Percentiles rank a stretch among this genome's conserved stretches.
Conservation (phyloP, 352 stramenopile species). For the Aphanomyces astaci region DNA sequence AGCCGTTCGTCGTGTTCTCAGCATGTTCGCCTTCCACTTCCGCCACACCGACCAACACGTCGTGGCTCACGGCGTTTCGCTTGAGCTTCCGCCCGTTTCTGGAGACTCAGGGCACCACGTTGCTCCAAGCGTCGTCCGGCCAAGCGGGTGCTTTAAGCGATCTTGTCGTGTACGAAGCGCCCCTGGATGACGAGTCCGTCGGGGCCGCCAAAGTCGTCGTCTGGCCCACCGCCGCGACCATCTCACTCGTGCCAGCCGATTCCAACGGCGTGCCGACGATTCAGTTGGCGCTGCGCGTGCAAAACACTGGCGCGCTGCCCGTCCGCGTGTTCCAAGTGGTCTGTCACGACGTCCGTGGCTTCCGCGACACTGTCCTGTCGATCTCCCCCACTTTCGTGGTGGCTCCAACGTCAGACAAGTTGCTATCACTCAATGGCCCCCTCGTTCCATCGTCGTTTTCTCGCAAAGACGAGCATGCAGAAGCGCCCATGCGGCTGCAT, state of each 20-base stretch:
- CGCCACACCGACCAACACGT: neutral
- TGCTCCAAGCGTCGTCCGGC: neutral
- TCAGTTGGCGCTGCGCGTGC: neutral
- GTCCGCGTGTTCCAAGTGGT: neutral
- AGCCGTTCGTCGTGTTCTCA: conserved; percentile 9
- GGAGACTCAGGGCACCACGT: neutral
- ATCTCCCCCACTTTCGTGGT: neutral
- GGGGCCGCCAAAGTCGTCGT: too few species aligned
- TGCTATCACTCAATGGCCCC: too few species aligned
- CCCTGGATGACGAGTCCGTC: too few species aligned
- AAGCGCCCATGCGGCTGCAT: neutral
- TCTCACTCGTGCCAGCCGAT: neutral
- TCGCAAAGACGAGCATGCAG: neutral
- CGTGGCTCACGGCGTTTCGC: neutral
- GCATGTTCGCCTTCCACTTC: neutral
- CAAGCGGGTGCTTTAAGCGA: neutral
- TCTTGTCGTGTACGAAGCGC: neutral
- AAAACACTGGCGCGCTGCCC: neutral
- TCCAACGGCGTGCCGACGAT: conserved; percentile 2
- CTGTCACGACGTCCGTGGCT: neutral
- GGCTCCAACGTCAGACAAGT: too few species aligned
- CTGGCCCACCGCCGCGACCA: neutral
- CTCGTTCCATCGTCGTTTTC: too few species aligned
- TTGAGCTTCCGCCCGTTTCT: neutral
- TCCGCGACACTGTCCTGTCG: neutral